Percentiles rank a stretch among this genome's conserved stretches.
These are phyloP conservation scores for Rhazya stricta DNA, from an alignment of 257 asterid genomes.

Conservation along the genomic window DNA sequence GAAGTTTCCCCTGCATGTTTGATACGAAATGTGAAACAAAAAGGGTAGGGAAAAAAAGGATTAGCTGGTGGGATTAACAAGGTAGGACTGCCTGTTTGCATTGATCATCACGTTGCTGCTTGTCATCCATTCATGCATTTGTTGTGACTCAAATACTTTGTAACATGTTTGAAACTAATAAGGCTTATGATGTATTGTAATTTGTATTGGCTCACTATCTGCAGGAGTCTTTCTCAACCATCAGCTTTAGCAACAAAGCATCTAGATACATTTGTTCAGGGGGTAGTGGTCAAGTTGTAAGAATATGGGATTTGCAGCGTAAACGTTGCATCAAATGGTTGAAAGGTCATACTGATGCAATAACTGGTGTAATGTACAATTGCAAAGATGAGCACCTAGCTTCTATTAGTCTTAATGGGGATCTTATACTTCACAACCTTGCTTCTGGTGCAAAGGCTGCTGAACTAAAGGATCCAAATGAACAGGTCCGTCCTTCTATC, in stretches of 20 bases:
- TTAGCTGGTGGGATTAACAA: not conserved
- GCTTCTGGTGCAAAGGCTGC: conserved; percentile 92
- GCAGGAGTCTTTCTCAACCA: conserved; percentile 72
- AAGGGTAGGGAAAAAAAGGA: not conserved
- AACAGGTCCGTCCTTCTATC: conserved; percentile 57
- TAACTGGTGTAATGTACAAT: conserved; percentile 87
- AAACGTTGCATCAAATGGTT: conserved; percentile 90
- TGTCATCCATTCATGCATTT: not conserved
- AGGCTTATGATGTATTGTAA: not conserved
- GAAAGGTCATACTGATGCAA: conserved; percentile 89
- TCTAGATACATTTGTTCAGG: conserved; percentile 95
- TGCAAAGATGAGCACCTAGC: conserved; percentile 98
- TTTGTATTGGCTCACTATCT: not conserved
- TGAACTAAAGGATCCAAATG: conserved; percentile 89
- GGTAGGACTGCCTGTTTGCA: not conserved
- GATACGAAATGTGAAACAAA: not conserved
- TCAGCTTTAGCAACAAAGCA: conserved; percentile 92
- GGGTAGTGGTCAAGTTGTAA: conserved; percentile 87
- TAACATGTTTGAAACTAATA: not conserved
- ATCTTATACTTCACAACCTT: conserved; percentile 93
- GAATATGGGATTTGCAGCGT: conserved; percentile 97
- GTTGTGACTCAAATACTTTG: not conserved
- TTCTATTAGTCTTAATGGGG: conserved; percentile 91
- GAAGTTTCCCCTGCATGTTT: not conserved
- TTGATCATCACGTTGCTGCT: not conserved